Percentiles rank a stretch among this genome's conserved stretches.
Evolutionary conservation across 2,329 filamentous ascomycete species (phyloP).

Genomic region (Ophiocordyceps camponoti-leonardi): DNA sequence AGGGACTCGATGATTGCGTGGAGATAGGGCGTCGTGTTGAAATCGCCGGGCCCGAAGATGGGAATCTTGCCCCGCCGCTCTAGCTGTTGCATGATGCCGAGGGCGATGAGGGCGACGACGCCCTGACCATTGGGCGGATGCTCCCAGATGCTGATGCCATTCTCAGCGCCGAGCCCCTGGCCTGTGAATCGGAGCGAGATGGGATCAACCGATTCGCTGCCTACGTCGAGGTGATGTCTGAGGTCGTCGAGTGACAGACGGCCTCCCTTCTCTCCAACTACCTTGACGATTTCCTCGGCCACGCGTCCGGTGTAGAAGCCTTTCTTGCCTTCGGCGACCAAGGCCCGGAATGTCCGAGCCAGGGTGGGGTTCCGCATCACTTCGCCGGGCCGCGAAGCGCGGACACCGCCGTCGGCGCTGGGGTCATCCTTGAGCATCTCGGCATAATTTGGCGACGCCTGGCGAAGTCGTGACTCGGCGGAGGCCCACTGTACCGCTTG

Average conservation of each 20-base stretch:
- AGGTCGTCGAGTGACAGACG: conserved; percentile 67
- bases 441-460: conserved; percentile 66
- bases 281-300: conserved; percentile 65
- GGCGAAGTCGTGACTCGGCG: conserved; percentile 44
- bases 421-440: conserved; percentile 78
- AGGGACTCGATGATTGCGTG: conserved; percentile 80
- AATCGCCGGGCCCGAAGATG: conserved; percentile 49
- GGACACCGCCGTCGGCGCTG: conserved; percentile 46
- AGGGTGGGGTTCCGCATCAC: conserved; percentile 75
- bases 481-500: conserved; percentile 46
- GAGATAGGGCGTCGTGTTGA: conserved; percentile 68
- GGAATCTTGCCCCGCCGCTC: conserved; percentile 61
- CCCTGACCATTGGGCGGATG: conserved; percentile 95
- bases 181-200: conserved; percentile 68
- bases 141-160: conserved; percentile 76
- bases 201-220: conserved; percentile 67
- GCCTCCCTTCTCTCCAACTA: conserved; percentile 59
- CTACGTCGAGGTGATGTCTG: conserved; percentile 46
- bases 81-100: conserved; percentile 80
- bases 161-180: conserved; percentile 27
- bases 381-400: conserved; percentile 65
- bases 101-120: conserved; percentile 82
- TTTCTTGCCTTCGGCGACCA: conserved; percentile 67
- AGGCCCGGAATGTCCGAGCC: conserved; percentile 61
- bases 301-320: conserved; percentile 83